Conservation (phyloP, 2,329 filamentous ascomycete genomes). For the Alternaria hordeiaustralica region DNA sequence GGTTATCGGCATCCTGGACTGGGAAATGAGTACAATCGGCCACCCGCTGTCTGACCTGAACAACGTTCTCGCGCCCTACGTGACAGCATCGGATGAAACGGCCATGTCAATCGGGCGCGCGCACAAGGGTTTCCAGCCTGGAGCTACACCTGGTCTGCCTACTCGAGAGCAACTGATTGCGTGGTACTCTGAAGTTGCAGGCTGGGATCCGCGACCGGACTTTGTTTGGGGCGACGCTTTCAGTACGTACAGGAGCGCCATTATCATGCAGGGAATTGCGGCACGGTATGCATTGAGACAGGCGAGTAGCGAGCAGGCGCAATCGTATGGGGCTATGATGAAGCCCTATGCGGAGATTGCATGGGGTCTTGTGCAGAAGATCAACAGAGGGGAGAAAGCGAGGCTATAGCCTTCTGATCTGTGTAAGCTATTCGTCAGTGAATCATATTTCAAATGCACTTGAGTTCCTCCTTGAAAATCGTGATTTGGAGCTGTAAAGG, state of each 20-base stretch:
- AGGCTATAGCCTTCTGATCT: slow-evolving; percentile 36
- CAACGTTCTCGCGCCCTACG: slow-evolving; percentile 69
- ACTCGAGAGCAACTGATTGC: slow-evolving; percentile 62
- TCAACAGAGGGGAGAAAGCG: slow-evolving; percentile 50
- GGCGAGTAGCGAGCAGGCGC: slow-evolving; percentile 85
- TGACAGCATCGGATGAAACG: slow-evolving; percentile 49
- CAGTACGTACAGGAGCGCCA: slow-evolving; percentile 63
- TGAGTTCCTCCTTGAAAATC: background rate
- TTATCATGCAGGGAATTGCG: slow-evolving; percentile 88
- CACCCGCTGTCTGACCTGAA: slow-evolving; percentile 90
- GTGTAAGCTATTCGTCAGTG: background rate
- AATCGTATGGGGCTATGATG: slow-evolving; percentile 72
- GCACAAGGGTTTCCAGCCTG: slow-evolving; percentile 64
- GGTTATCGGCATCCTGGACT: slow-evolving; percentile 92
- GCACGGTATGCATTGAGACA: slow-evolving; percentile 84
- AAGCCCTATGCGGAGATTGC: slow-evolving; percentile 77
- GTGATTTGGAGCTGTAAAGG: background rate
- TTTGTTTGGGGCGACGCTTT: slow-evolving; percentile 71
- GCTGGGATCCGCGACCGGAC: slow-evolving; percentile 71
- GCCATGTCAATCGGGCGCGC: slow-evolving; percentile 50
- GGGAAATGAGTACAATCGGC: slow-evolving; percentile 96
- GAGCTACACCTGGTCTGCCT: slow-evolving; percentile 71
- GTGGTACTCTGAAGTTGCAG: slow-evolving; percentile 73
- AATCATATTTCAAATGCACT: background rate
- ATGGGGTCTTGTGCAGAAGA: slow-evolving; percentile 72